Evolutionary conservation across 176 grass and related monocot genomes (phyloP).

Genomic region (Melocanna baccifera): DNA sequence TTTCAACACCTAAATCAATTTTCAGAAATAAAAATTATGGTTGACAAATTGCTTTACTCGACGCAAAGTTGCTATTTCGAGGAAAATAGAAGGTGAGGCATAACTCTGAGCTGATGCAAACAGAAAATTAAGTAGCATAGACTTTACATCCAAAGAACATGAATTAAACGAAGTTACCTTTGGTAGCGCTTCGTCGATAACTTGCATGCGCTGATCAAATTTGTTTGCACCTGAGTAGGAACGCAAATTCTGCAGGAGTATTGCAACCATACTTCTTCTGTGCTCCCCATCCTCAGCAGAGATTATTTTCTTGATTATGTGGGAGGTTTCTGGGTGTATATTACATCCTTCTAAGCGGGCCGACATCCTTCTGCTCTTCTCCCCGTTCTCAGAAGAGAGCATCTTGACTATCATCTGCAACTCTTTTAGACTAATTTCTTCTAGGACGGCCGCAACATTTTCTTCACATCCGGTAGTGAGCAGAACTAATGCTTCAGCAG

Average conservation of each 20-base stretch:
- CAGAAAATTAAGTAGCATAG: neutral
- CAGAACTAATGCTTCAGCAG: slow-evolving; percentile 25
- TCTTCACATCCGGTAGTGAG: slow-evolving; percentile 12
- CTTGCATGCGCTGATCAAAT: neutral
- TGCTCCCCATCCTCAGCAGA: neutral
- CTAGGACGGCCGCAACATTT: slow-evolving; percentile 4
- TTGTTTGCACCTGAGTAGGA: neutral
- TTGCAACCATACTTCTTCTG: neutral
- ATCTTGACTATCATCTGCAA: neutral
- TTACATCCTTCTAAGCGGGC: neutral
- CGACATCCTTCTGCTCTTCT: neutral
- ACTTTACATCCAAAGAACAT: neutral
- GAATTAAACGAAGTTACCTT: slow-evolving; percentile 10
- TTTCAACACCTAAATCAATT: slow-evolving; percentile 5
- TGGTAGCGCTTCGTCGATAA: slow-evolving; percentile 13
- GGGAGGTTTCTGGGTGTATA: neutral
- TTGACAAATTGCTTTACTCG: neutral
- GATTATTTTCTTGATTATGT: neutral
- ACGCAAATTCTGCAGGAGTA: slow-evolving; percentile 23
- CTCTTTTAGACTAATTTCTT: neutral
- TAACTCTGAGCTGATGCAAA: neutral
- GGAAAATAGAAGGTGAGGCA: neutral
- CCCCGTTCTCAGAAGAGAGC: neutral
- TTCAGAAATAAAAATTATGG: neutral
- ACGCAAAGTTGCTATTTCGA: neutral